phyloP scores from a whole-genome alignment of 164 flowering plant genomes.

The Euptelea pleiosperma region DNA sequence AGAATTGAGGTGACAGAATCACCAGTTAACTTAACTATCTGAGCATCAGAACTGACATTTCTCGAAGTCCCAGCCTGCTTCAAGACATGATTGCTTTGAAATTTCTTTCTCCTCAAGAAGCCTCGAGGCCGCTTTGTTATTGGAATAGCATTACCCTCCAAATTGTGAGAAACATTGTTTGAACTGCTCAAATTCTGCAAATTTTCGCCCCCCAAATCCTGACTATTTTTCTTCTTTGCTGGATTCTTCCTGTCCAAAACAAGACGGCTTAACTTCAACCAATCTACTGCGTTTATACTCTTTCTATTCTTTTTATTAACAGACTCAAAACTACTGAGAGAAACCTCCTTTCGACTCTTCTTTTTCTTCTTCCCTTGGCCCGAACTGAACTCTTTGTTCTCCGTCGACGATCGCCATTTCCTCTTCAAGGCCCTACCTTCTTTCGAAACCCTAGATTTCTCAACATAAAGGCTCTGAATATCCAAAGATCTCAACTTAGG shows the following conservation, averaged over 20 bases:
- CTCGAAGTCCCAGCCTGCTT: slow-evolving; percentile 19
- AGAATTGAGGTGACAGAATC: slow-evolving; percentile 16
- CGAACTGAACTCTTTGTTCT: slow-evolving; percentile 14
- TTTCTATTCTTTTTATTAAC: slow-evolving; percentile 29
- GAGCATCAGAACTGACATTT: slow-evolving; percentile 24
- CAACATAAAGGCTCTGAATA: slow-evolving; percentile 46
- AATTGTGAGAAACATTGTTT: slow-evolving; percentile 28
- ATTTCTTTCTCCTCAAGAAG: slow-evolving; percentile 50
- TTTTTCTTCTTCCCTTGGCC: slow-evolving; percentile 32
- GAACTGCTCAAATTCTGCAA: slow-evolving; percentile 20
- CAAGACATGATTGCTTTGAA: slow-evolving; percentile 21
- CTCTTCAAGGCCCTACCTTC: slow-evolving; percentile 21
- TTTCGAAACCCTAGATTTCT: slow-evolving; percentile 24
- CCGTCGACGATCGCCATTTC: slow-evolving; percentile 25
- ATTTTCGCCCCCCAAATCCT: slow-evolving; percentile 1
- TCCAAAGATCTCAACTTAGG: slow-evolving; percentile 60
- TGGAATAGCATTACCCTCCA: slow-evolving; percentile 35
- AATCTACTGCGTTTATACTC: slow-evolving; percentile 31
- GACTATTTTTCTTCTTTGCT: slow-evolving; percentile 7
- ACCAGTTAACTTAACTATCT: slow-evolving; percentile 19
- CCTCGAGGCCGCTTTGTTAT: slow-evolving; percentile 71
- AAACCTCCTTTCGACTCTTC: slow-evolving; percentile 46
- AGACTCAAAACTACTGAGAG: slow-evolving; percentile 39
- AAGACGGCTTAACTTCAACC: slow-evolving; percentile 16
- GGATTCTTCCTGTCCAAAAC: slow-evolving; percentile 10